Base-by-base conservation (phyloP, 495 filamentous ascomycete species). In the Aspergillus steynii region DNA sequence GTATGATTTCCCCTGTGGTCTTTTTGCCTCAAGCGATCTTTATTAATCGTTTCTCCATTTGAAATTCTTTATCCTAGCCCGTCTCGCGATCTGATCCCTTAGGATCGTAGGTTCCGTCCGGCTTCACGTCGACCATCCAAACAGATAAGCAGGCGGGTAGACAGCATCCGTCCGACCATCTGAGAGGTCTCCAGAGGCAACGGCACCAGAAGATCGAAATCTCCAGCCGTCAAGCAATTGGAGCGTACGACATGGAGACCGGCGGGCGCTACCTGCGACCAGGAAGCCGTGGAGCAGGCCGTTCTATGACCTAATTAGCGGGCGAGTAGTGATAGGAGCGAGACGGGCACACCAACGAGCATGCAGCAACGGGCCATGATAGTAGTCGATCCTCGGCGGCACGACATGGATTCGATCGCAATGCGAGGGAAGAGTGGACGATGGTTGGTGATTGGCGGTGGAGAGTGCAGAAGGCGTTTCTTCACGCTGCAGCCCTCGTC, bases 321-420 rank as follows among this genome's bases (percentile, higher is more conserved):
- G 75, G 71, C 61, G 69, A 68, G 65, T 56, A 66, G 62, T 66
- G 66, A 71, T 69, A 69, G 67, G 52, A 62, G 61, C 59, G 31
- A 56, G 61, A 50, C 60, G 57, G 61, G 64, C 57, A 65, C 68
- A 71, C 73, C 75, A 77, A 77, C 73, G 70, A 74, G 71, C 70
- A 66, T 70, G 66, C 68, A 69, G 68, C 68, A 66, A 61, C 62
- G 61, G 52, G 61, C 26, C 12, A 45, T 61, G 54, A 59, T 29
- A 57, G 51, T 65, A 68, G 66, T 63, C 53, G 63, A 65, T 64
- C 60, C 45, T 62, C 61, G 58, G 61, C 61, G 52, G 61, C 59
- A 63, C 61, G 55, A 55, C 55, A 60, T 61, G 56, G 53, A 47
- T 47, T 29, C 20, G 53, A 55, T 55, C 32, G 15, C 25, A 34